Evolutionary conservation across 345 rosid species (phyloP), one percentile per base, ranked within the genome.

Genomic region (Pugionium cornutum): DNA sequence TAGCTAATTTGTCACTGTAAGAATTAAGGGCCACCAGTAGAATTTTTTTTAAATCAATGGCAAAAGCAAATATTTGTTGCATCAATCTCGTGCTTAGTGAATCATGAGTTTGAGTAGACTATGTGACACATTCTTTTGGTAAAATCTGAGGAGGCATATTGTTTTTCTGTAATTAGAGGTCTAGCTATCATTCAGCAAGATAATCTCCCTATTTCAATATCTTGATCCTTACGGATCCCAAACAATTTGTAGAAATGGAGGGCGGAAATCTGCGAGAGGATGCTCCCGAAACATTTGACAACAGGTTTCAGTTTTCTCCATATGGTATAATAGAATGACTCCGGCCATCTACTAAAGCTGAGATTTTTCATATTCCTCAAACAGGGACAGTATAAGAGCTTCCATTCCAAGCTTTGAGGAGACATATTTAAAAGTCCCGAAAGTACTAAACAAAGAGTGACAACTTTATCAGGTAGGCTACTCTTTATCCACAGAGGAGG

Each of bases 371-470:
- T 35, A 6, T 53, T 53, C 3, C 31, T 73, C 43, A 2, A n/a
- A 62, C 77, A 90, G 94, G 76, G 88, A 81, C 31, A 74, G 83
- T 29, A 69, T 83, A 37, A 80, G 83, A 78, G 80, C 78, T 9
- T 74, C 80, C 44, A 53, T 84, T 62, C 97, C 97, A 53, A 82
- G 84, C 75, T 88, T 81, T 44, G 86, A 86, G 62, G 91, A 86
- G 32, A 76, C 88, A 11, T 73, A 66, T 66, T n/a, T 73, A 33
- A 73, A 73, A 73, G 77, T 73, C 11, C 77, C 77, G 2, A 86
- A 83, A 78, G 86, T 91, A 58, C 70, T 91, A 62, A 91, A 81
- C 83, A 86, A 86, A 73, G 89, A 85, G 66, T 87, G 70, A 77
- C n/a, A 34, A 5, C 37, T 35, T 10, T 9, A 6, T 73, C 39